Evolutionary conservation across 352 stramenopile species (phyloP).

Genomic region (Phytophthora sojae): DNA sequence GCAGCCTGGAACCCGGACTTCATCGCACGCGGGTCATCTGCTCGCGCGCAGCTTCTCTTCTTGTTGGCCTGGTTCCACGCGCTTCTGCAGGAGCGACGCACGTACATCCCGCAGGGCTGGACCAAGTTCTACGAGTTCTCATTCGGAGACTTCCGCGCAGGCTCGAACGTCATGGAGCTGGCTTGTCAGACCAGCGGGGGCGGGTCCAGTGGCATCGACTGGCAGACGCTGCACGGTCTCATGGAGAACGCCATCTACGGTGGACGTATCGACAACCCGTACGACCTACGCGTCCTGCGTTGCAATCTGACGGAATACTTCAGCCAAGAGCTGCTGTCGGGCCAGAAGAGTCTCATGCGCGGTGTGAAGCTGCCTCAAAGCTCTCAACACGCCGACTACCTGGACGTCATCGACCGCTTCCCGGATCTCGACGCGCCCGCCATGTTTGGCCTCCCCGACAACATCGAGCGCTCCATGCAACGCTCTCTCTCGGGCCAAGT

Average conservation of each 20-base stretch:
- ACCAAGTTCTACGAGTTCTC: slow-evolving; percentile 98
- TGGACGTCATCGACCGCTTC: slow-evolving; percentile 78
- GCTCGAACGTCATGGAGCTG: slow-evolving; percentile 91
- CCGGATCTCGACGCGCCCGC: slow-evolving; percentile 77
- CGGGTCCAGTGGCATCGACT: slow-evolving; percentile 73
- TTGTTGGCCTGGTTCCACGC: slow-evolving; percentile 93
- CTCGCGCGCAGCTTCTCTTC: slow-evolving; percentile 84
- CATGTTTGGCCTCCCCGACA: slow-evolving; percentile 94
- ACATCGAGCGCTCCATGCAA: slow-evolving; percentile 95
- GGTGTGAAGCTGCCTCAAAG: slow-evolving; percentile 80
- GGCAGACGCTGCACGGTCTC: slow-evolving; percentile 91
- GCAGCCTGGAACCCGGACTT: slow-evolving; percentile 86
- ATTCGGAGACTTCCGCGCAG: slow-evolving; percentile 94
- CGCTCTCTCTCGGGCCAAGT: slow-evolving; percentile 85
- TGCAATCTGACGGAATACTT: slow-evolving; percentile 92
- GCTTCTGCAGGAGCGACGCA: slow-evolving; percentile 85
- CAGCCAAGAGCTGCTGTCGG: slow-evolving; percentile 73
- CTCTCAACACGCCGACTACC: slow-evolving; percentile 67
- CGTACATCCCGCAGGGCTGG: slow-evolving; percentile 96
- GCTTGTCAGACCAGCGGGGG: slow-evolving; percentile 50
- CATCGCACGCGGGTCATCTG: slow-evolving; percentile 49
- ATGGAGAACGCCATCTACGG: slow-evolving; percentile 98
- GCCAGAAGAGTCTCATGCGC: slow-evolving; percentile 64
- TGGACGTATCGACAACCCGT: slow-evolving; percentile 93
- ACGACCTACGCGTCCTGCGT: slow-evolving; percentile 92